phyloP scores from a whole-genome alignment of 164 flowering plant genomes.

The Piper betle region DNA sequence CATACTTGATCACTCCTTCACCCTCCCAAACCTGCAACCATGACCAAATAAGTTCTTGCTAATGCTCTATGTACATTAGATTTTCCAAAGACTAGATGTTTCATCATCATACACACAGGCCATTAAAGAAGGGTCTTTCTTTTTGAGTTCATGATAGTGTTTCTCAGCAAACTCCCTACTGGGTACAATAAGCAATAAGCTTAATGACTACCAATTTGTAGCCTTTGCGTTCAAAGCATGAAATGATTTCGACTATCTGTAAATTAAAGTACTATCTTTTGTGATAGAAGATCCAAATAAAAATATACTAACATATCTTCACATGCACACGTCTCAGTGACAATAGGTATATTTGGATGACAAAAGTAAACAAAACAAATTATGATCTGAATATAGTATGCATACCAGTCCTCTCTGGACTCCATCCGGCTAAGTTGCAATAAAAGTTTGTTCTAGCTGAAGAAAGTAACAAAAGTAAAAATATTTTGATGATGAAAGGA shows the following conservation, averaged over 20 bases:
- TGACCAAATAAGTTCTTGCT: not conserved
- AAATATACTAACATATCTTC: too few relatives aligned
- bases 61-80: not conserved
- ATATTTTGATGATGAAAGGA: not conserved
- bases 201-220: slow-evolving; percentile 90
- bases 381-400: not conserved
- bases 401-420: slow-evolving; percentile 95
- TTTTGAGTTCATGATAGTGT: slow-evolving; percentile 86
- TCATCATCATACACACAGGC: slow-evolving; percentile 48
- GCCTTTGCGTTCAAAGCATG: slow-evolving; percentile 93
- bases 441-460: slow-evolving; percentile 90
- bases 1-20: slow-evolving; percentile 89
- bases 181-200: slow-evolving; percentile 54
- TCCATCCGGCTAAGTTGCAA: slow-evolving; percentile 98
- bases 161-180: slow-evolving; percentile 83
- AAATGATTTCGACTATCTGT: slow-evolving; percentile 80
- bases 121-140: slow-evolving; percentile 90
- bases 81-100: not conserved
- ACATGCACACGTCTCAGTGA: too few relatives aligned
- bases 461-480: not conserved
- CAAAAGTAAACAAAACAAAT: too few relatives aligned
- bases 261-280: not conserved
- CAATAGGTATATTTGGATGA: not conserved
- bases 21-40: slow-evolving; percentile 93
- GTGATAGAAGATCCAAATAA: too few relatives aligned